phyloP scores from a whole-genome alignment of 345 rosid species.

The Murraya koenigii region DNA sequence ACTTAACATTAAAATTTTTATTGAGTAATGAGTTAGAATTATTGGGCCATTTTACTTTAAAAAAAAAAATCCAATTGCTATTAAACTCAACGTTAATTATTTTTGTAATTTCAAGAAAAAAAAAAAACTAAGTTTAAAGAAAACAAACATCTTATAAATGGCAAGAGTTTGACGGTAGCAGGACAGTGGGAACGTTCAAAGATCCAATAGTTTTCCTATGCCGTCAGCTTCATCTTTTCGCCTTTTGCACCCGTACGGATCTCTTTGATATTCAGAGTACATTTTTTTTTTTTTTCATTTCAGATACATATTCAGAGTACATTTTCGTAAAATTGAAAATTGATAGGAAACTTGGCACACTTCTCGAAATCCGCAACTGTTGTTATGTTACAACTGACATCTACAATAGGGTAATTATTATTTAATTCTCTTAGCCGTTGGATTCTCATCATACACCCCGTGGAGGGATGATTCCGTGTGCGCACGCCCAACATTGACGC shows the following conservation, averaged over 20 bases:
- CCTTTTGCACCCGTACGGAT: not conserved
- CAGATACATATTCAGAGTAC: too few species aligned
- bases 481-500: not conserved
- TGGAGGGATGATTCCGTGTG: not conserved
- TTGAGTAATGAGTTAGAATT: too few species aligned
- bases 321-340: not conserved
- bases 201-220: not conserved
- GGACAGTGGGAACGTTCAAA: not conserved
- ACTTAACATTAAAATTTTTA: too few species aligned
- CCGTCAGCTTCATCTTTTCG: not conserved
- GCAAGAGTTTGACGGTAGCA: not conserved
- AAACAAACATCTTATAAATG: not conserved
- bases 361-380: too few species aligned
- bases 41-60: too few species aligned
- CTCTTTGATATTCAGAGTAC: not conserved
- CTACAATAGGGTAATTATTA: not conserved
- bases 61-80: too few species aligned
- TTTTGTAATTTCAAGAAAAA: too few species aligned
- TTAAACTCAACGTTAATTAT: too few species aligned
- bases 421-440: constrained; percentile 7
- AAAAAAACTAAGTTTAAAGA: too few species aligned
- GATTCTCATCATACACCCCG: not conserved
- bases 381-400: not conserved
- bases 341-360: not conserved
- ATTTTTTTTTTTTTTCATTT: too few species aligned